Evolutionary conservation across 208 protist genomes (phyloP), one percentile per base, ranked within the genome.

Genomic region (Histomonas meleagridis): DNA sequence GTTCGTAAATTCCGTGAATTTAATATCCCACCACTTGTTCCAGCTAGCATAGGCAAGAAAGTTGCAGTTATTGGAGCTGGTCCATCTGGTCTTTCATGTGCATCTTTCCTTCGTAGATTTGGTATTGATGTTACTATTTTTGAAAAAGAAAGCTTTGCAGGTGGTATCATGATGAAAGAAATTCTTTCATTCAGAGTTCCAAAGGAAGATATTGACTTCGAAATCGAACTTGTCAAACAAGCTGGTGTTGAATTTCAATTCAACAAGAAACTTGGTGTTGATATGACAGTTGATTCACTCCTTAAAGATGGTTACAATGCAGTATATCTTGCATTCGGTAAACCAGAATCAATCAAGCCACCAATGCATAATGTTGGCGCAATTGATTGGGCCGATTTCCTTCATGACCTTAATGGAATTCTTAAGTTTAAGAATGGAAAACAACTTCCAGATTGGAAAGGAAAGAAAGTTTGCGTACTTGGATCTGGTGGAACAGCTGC

Each of bases 401-500:
- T 97, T 0, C 95, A 32, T 32, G 4, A 12, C 12, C 4, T 95
- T 49, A 40, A 35, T 78, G 26, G 32, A 14, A 32, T 48, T 14
- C 95, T 95, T n/a, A 94, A 97, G 91, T 93, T 90, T 91, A 92
- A 46, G 95, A 95, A 90, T 94, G 95, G 51, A 38, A 78, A 49
- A 38, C 9, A 91, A n/a, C 43, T 96, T 18, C 95, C 95, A 12
- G 79, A 95, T 62, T 72, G 97, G 1, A 79, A 92, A 60, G 96
- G 96, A 48, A 92, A 62, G 78, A 70, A 95, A 53, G 96, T 97
- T 5, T 86, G 97, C n/a, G 95, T 97, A 10, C 90, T 97, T 12
- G 96, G 96, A 62, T 96, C 96, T 90, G 96, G 96, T 49, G 96
- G 97, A 93, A 96, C 96, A 4, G 96, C 96, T 28, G 94, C 96